These are phyloP conservation scores for Tricholoma sp. DNA, from an alignment of 768 basidiomycete species.

Conservation along the genomic window DNA sequence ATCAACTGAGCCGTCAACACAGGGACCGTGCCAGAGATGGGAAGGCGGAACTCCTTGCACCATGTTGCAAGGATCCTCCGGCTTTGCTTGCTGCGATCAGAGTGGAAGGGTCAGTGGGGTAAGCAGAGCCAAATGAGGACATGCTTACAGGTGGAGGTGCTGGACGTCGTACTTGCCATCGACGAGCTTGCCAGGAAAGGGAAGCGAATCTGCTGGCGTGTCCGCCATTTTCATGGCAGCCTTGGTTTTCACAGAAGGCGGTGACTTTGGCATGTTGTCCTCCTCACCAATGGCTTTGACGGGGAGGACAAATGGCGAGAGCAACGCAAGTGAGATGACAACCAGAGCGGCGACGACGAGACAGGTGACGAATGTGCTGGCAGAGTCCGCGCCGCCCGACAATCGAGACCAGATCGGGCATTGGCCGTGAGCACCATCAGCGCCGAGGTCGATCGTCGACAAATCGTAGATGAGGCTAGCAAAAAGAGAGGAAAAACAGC, in stretches of 20 bases:
- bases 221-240: not conserved
- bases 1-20: too few species aligned
- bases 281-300: not conserved
- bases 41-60: too few species aligned
- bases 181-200: constrained; percentile 1
- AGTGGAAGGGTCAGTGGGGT: not conserved
- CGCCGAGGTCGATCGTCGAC: too few species aligned
- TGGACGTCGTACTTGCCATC: not conserved
- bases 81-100: too few species aligned
- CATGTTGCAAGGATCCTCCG: too few species aligned
- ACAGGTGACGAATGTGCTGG: not conserved
- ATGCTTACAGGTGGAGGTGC: constrained; percentile 1
- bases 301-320: not conserved
- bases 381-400: not conserved
- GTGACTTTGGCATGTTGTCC: not conserved
- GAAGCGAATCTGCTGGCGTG: not conserved
- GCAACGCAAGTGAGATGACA: not conserved
- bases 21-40: too few species aligned
- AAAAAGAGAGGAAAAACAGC: too few species aligned
- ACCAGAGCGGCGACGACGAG: not conserved
- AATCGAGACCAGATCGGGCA: not conserved
- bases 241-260: not conserved
- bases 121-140: not conserved
- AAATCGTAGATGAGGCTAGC: too few species aligned
- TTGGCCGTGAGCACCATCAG: too few species aligned